Evolutionary conservation across 306 rosid genomes (phyloP), one percentile per base, ranked within the genome.

Genomic region (Quercus robur): DNA sequence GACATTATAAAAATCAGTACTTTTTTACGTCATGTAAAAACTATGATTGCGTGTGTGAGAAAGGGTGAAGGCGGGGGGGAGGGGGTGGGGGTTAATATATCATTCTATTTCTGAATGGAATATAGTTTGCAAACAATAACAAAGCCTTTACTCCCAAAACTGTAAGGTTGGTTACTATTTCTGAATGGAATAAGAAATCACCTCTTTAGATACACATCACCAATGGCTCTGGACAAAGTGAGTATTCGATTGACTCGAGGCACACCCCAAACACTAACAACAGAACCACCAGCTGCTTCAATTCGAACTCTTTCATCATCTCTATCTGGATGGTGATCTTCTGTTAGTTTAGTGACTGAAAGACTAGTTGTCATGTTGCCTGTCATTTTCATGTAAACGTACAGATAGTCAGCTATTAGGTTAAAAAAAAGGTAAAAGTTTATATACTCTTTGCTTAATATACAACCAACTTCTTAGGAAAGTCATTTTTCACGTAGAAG

Each of bases 131-230:
- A 38, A 38, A 38, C 13, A 10, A 49, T 49, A 12, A 49, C 54
- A 49, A 12, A 49, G 54, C 54, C 54, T 49, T 49, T 49, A 11
- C 15, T 49, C 17, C 54, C 15, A 49, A 49, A 49, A 12, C 13
- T 49, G 10, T 49, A 12, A 49, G 54, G 54, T 49, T 49, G 54
- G 54, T 46, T 12, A 46, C 15, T 11, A 46, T 46, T 46, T 46
- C 15, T 46, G 13, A 46, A 46, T 46, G 54, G 54, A 11, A 46
- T 46, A 46, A 46, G 15, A 46, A 46, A 38, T 64, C 13, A 64
- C 70, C 70, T 64, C 70, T 64, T 64, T 46, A 73, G 76, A 56
- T 25, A 73, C 46, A 73, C 63, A 25, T 73, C 61, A 73, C 61
- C 76, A 18, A 52, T 52, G 28, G 63, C 54, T 52, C 62, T 11